Evolutionary conservation across 2,329 filamentous ascomycete species (phyloP), one percentile per base, ranked within the genome.

Genomic region (Coniochaeta sp.): DNA sequence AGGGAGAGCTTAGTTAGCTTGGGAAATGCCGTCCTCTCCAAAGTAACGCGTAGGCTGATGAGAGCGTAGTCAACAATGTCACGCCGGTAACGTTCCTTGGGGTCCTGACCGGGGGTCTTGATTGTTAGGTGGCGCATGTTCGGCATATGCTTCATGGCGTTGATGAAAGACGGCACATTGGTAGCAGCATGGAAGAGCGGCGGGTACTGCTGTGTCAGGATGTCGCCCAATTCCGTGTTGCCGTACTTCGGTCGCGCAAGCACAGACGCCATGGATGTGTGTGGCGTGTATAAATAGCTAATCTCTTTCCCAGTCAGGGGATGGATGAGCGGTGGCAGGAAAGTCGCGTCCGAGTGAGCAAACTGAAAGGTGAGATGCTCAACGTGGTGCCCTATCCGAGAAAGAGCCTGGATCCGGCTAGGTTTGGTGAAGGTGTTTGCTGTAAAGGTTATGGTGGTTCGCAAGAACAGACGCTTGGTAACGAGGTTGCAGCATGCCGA

Each of bases 161-260:
- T 81, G 67, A 93, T 87, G 76, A 96, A 96, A 43, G 90, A 89
- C 6, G 89, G 84, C 7, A 96, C 88, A 70, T 96, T 95, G 62
- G 90, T 93, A 8, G 92, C 90, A 7, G 91, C 90, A 70, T 96
- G 92, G 75, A 96, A 96, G 2, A 96, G 77, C 6, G 92, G 90
- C 58, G 91, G 90, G 69, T 96, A 96, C 74, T 96, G 91, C 70
- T 91, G 86, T 16, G 91, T 90, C 62, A 96, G 80, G 61, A 96
- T 82, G 69, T 93, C 89, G 63, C 88, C 91, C 68, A 95, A 85
- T 68, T 91, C 89, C 67, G 83, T 81, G 71, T 87, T 90, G 66
- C 89, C 90, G 72, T 96, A 96, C 74, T 91, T 93, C 58, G 89
- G 89, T 59, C 86, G 79, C 64, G 83, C 80, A 66, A 86, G 76